Percentiles rank a stretch among this genome's conserved stretches.
These are phyloP conservation scores for Glarea lozoyensis DNA, from an alignment of 495 filamentous ascomycete species.

Conservation along the genomic window DNA sequence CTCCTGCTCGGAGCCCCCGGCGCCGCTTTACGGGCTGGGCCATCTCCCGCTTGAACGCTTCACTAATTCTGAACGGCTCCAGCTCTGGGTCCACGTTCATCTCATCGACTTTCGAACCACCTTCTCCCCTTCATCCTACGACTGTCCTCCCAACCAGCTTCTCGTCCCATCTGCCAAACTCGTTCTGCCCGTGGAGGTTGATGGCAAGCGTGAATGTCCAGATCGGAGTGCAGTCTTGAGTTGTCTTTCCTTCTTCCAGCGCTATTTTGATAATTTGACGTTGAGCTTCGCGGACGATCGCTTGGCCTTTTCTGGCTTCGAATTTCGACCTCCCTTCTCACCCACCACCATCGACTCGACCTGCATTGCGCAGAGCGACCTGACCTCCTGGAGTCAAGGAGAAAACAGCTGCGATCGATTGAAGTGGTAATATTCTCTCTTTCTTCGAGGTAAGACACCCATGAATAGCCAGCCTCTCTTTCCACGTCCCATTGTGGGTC, in stretches of 20 bases:
- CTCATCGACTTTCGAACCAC: slow-evolving; percentile 1
- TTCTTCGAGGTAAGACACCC: slow-evolving; percentile 18
- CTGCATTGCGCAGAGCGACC: not conserved
- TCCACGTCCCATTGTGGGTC: not conserved
- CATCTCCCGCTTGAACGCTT: no score
- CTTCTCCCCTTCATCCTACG: not conserved
- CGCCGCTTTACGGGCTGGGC: no score
- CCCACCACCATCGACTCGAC: not conserved
- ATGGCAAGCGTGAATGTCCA: slow-evolving; percentile 15
- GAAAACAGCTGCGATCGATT: not conserved
- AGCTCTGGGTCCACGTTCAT: no score
- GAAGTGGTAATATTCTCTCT: slow-evolving; percentile 7
- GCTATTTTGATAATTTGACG: slow-evolving; percentile 17
- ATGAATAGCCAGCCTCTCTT: slow-evolving; percentile 6
- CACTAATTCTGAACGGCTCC: no score
- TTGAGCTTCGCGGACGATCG: slow-evolving; percentile 12
- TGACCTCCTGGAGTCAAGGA: slow-evolving; percentile 1
- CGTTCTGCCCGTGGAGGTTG: slow-evolving; percentile 5
- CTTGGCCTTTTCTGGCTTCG: slow-evolving; percentile 8
- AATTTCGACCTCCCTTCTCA: not conserved
- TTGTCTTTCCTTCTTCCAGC: slow-evolving; percentile 16
- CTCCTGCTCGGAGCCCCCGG: no score
- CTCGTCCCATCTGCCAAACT: not conserved
- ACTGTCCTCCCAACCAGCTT: slow-evolving; percentile 1
- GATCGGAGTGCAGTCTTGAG: slow-evolving; percentile 4